These are phyloP conservation scores for Dysphania ambrosioides DNA, from an alignment of 148 eudicot genomes.

Conservation along the genomic window DNA sequence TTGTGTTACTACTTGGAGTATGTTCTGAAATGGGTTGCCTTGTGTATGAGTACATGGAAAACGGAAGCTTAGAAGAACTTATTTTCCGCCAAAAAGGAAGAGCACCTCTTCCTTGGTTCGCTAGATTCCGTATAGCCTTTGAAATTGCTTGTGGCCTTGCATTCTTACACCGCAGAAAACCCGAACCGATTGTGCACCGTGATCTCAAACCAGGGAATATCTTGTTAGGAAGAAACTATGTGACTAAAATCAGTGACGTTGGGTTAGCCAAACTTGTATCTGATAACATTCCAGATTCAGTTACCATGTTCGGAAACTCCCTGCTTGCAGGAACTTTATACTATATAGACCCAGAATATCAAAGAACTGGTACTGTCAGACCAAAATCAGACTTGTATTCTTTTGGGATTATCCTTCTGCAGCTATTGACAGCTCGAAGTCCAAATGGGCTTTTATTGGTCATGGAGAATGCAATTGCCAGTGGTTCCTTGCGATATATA, in stretches of 20 bases:
- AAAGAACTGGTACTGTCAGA: slow-evolving; percentile 71
- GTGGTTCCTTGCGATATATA: slow-evolving; percentile 44
- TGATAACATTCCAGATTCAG: slow-evolving; percentile 51
- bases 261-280: slow-evolving; percentile 66
- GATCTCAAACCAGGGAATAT: slow-evolving; percentile 80
- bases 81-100: slow-evolving; percentile 31
- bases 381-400: slow-evolving; percentile 81
- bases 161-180: slow-evolving; percentile 66
- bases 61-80: slow-evolving; percentile 66
- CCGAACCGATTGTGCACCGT: slow-evolving; percentile 62
- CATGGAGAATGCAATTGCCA: slow-evolving; percentile 55
- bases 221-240: slow-evolving; percentile 49
- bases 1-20: slow-evolving; percentile 75
- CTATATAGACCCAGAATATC: slow-evolving; percentile 82
- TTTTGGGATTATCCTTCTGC: slow-evolving; percentile 68
- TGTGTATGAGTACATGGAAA: slow-evolving; percentile 73
- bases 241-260: slow-evolving; percentile 69
- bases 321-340: slow-evolving; percentile 56
- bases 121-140: slow-evolving; percentile 59
- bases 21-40: slow-evolving; percentile 75
- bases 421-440: slow-evolving; percentile 51
- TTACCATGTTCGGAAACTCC: slow-evolving; percentile 56
- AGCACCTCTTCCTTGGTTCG: slow-evolving; percentile 60
- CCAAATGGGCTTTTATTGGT: slow-evolving; percentile 59
- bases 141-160: slow-evolving; percentile 76